These are phyloP conservation scores for Myxozyma udenii DNA, from an alignment of 805 yeast genomes.

Conservation along the genomic window DNA sequence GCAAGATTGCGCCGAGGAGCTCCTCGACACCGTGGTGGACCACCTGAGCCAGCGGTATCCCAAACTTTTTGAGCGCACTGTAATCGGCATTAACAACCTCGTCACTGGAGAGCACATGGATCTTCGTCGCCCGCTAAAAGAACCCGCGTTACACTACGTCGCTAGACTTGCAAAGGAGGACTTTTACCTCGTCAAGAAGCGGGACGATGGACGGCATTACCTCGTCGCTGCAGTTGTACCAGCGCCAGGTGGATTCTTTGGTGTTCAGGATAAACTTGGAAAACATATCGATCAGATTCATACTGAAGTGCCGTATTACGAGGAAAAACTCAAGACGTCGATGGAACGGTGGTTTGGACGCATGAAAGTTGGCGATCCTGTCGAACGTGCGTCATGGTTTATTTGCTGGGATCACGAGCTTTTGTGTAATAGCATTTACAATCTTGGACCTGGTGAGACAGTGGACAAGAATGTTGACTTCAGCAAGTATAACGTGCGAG, in stretches of 20 bases:
- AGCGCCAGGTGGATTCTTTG: slow-evolving; percentile 75
- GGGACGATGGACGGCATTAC: slow-evolving; percentile 57
- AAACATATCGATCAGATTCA: slow-evolving; percentile 62
- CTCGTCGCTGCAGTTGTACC: slow-evolving; percentile 73
- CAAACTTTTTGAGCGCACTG: slow-evolving; percentile 51
- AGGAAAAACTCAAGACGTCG: slow-evolving; percentile 59
- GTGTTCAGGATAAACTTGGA: slow-evolving; percentile 59
- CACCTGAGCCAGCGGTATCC: slow-evolving; percentile 66
- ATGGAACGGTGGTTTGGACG: slow-evolving; percentile 72
- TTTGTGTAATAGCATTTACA: slow-evolving; percentile 55
- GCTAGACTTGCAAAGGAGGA: slow-evolving; percentile 74
- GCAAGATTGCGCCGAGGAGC: slow-evolving; percentile 55
- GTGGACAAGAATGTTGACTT: slow-evolving; percentile 48
- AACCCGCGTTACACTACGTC: slow-evolving; percentile 60
- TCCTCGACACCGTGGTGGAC: slow-evolving; percentile 59
- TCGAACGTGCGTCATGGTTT: slow-evolving; percentile 74
- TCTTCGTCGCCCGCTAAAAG: slow-evolving; percentile 56
- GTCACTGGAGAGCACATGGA: slow-evolving; percentile 62
- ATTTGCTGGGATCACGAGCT: slow-evolving; percentile 70
- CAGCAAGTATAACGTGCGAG: slow-evolving; percentile 60
- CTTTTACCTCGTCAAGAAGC: slow-evolving; percentile 60
- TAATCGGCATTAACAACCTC: slow-evolving; percentile 56
- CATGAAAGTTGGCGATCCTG: slow-evolving; percentile 59
- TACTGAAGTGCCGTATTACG: slow-evolving; percentile 65
- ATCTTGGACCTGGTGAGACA: slow-evolving; percentile 46